A percentile compares a stretch with the other conserved stretches of the same genome.
phyloP scores from a whole-genome alignment of 495 filamentous ascomycete species.

The Penicillium pancosmium region DNA sequence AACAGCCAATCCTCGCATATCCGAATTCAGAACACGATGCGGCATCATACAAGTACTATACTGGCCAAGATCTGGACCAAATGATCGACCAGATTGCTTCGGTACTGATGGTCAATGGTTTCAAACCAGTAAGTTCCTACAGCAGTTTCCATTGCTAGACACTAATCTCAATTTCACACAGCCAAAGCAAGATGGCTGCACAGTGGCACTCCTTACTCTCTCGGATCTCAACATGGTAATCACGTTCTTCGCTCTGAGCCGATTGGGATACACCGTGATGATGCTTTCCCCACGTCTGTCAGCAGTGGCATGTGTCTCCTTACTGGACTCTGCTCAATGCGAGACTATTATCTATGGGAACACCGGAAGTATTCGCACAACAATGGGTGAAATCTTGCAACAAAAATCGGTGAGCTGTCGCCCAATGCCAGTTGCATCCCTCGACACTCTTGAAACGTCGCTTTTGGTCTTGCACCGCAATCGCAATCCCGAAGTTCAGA shows the following conservation, averaged over 20 bases:
- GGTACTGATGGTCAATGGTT: conserved; percentile 41
- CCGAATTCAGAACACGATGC: conserved; percentile 39
- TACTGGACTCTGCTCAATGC: conserved; percentile 51
- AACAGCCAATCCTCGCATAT: conserved; percentile 56
- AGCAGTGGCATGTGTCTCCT: conserved; percentile 50
- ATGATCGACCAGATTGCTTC: conserved; percentile 53
- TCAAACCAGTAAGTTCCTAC: conserved; percentile 31
- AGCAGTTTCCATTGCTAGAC: neutral
- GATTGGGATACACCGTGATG: conserved; percentile 60
- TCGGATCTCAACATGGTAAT: conserved; percentile 60
- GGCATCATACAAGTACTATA: conserved; percentile 54
- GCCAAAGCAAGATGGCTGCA: conserved; percentile 32
- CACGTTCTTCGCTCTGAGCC: conserved; percentile 58
- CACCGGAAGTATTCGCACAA: conserved; percentile 41
- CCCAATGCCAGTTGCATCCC: conserved; percentile 26
- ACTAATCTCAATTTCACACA: conserved; percentile 28
- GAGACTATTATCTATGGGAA: conserved; percentile 47
- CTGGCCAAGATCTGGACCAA: conserved; percentile 53
- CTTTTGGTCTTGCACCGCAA: conserved; percentile 38
- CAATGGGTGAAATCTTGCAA: conserved; percentile 45
- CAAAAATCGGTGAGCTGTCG: conserved; percentile 37
- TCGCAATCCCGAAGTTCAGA: conserved; percentile 26
- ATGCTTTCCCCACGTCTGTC: conserved; percentile 62
- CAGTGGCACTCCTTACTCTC: conserved; percentile 56
- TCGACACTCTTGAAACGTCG: conserved; percentile 25